Conservation (phyloP, 176 grass and related monocot species). For the Otatea glauca region DNA sequence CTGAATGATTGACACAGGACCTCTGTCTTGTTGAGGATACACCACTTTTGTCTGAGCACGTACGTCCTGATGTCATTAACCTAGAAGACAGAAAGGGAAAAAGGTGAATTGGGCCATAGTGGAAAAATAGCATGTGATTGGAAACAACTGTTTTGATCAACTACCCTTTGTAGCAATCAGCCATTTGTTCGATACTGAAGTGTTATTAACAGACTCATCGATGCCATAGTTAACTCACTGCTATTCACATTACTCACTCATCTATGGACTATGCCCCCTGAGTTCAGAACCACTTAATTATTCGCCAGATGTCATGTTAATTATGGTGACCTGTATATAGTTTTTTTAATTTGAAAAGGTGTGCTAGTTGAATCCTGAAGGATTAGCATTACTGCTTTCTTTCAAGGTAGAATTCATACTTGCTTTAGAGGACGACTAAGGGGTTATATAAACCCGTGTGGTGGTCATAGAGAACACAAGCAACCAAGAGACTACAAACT, state of each 20-base stretch:
- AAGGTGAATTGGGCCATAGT: not conserved
- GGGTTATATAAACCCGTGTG: too few species aligned
- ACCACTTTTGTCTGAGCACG: conserved; percentile 27
- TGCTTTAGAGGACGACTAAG: too few species aligned
- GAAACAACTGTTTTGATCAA: not conserved
- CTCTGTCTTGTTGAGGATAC: not conserved
- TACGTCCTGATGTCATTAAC: conserved; percentile 26
- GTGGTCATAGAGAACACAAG: too few species aligned
- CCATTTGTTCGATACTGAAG: not conserved
- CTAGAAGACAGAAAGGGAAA: not conserved
- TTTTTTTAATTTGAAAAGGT: too few species aligned
- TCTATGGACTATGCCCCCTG: too few species aligned
- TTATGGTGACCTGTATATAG: too few species aligned
- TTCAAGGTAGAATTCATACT: too few species aligned
- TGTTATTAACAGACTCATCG: not conserved
- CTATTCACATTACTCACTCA: not conserved
- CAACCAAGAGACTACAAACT: too few species aligned
- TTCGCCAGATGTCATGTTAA: not conserved
- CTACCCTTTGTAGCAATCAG: not conserved
- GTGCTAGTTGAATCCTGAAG: too few species aligned
- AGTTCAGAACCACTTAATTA: not conserved
- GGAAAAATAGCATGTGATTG: not conserved
- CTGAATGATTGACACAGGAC: not conserved
- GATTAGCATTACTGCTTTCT: too few species aligned
- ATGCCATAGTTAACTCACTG: not conserved